Conservation (phyloP, 2,329 filamentous ascomycete species). For the Fusarium nodosum region DNA sequence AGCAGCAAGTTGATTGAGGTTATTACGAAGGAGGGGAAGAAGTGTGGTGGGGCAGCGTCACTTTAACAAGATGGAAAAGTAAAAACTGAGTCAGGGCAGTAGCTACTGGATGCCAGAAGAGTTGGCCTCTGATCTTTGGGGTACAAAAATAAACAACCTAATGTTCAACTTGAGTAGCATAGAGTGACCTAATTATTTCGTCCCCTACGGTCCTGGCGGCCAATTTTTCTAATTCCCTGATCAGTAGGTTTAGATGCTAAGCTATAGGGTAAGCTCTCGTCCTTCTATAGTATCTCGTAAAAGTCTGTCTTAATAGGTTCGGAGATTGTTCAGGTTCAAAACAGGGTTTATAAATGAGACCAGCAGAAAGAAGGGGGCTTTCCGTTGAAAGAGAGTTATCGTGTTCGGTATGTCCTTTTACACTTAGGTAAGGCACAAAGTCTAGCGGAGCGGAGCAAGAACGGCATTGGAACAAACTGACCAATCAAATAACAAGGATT, state of each 20-base stretch:
- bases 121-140: no score
- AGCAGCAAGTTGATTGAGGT: conserved; percentile 1
- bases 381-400: background rate
- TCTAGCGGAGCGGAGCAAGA: conserved; percentile 24
- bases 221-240: no score
- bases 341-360: conserved; percentile 2
- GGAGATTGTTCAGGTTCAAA: conserved; percentile 2
- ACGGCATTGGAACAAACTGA: conserved; percentile 4
- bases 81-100: conserved; percentile 31
- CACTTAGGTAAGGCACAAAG: conserved; percentile 42
- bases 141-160: no score
- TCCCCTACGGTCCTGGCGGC: no score
- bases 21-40: conserved; percentile 30
- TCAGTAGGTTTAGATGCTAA: background rate
- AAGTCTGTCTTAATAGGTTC: no score
- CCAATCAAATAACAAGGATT: conserved; percentile 35
- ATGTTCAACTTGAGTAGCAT: no score
- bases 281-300: background rate
- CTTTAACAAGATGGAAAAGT: conserved; percentile 17
- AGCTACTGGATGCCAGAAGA: no score
- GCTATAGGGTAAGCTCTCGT: conserved; percentile 32
- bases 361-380: conserved; percentile 4
- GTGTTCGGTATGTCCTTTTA: conserved; percentile 1
- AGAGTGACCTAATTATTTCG: no score
- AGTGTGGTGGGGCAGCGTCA: conserved; percentile 36